Base-by-base conservation (phyloP, 2,329 filamentous ascomycete genomes). In the Pseudogymnoascus sp. region DNA sequence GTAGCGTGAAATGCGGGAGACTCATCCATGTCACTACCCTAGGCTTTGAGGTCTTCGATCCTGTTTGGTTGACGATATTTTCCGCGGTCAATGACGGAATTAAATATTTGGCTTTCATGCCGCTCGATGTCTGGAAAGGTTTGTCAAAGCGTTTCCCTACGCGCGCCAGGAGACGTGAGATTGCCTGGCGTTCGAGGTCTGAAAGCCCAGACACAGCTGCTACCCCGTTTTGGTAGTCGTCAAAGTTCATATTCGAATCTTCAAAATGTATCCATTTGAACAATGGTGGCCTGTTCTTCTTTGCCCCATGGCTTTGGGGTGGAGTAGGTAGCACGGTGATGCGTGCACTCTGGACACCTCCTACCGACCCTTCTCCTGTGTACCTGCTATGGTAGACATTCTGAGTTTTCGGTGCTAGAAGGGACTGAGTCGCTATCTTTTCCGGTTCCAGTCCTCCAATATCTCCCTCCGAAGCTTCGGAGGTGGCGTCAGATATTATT, bases 1-100 rank as follows among this genome's bases (percentile, higher is more conserved):
- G 73, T 0, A 80, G 70, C 2, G 72, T 73, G 64, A 81, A 79
- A 63, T 79, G 80, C 0, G 79, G 79, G 12, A 80, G 41, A 35
- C 63, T 66, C 30, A 67, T 37, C 65, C 65, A 67, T 9, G 60
- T 62, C 20, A 66, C 35, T 12, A 59, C 62, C 25, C 59, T 66
- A 5, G 61, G 16, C 30, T 58, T 66, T 6, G 60, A 59, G n/a
- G 18, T 14, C 16, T 43, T 54, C 5, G 57, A 38, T 3, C 58
- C 58, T 3, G 39, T 58, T 39, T 65, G 62, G 34, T 35, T 57
- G 9, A 43, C 34, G 5, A 66, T 25, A 35, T 32, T 60, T 14
- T 67, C 65, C 41, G 65, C 62, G 4, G 65, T 28, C 59, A 65
- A 61, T n/a, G 54, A 62, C 37, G 65, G 64, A 5, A 62, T 32